Base-by-base conservation (phyloP, 2,329 filamentous ascomycete species). In the Botrytis sinoallii region DNA sequence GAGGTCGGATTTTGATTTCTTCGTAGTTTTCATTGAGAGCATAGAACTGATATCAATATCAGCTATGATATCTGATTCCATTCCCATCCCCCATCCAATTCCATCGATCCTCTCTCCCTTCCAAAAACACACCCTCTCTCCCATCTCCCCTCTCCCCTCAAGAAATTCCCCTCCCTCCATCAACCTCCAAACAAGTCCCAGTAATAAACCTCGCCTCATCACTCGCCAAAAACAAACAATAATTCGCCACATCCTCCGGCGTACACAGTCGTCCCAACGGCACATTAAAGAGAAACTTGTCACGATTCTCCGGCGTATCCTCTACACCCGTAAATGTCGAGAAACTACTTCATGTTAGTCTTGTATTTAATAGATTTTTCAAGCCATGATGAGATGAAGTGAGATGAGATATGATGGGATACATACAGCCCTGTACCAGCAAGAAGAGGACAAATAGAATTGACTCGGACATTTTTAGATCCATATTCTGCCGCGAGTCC, bases 401-500 rank as follows among this genome's bases (percentile, higher is more conserved):
- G 60, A 44, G 6, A 35, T 29, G 18, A 44, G 46, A 48, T 4
- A 22, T 4, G 9, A 48, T 48, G 20, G 1, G 25, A 40, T 29
- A 75, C 76, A 71, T 74, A 80, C 77, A 93, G 85, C 4, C 88
- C 90, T 0, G 92, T 94, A 25, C 86, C 88, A 1, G 88, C 90
- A 1, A 93, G 84, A 0, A 93, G 86, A 0, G 91, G 92, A 65
- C 90, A 92, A 22, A 94, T 88, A 2, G 88, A 87, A 76, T 93
- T 93, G 78, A 94, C 90, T 0, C 92, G 88, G 76, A 95, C 93
- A 77, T 92, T 87, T 72, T 92, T 87, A 0, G 88, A 86, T 0
- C 90, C 92, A 77, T 92, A 94, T 81, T 94, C 92, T 1, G 91
- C 89, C 0, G 92, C 92, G 76, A 95, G 85, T 18, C 87, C 87